These are phyloP conservation scores for Clausena lansium DNA, from an alignment of 345 rosid genomes.

Conservation along the genomic window DNA sequence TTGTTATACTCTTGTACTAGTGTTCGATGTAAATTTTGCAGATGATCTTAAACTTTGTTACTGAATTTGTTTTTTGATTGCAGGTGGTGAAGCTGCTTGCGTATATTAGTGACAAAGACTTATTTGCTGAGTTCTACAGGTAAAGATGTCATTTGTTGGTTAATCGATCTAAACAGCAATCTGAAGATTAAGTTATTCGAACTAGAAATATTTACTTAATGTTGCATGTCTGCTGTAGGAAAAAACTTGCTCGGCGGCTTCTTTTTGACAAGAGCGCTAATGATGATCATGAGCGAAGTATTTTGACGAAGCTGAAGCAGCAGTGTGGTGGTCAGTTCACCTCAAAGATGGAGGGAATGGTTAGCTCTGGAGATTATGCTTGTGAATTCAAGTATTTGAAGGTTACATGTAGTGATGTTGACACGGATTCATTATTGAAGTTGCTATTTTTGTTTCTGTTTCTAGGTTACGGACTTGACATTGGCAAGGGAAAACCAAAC, in stretches of 20 bases:
- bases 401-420: neutral
- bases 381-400: slow-evolving; percentile 6
- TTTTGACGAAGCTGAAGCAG: slow-evolving; percentile 69
- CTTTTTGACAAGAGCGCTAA: slow-evolving; percentile 65
- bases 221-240: slow-evolving; percentile 34
- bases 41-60: neutral
- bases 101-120: slow-evolving; percentile 67
- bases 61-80: neutral
- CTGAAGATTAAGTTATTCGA: neutral
- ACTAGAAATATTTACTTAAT: neutral
- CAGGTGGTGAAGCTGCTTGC: slow-evolving; percentile 77
- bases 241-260: slow-evolving; percentile 65
- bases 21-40: neutral
- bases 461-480: slow-evolving; percentile 68
- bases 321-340: slow-evolving; percentile 81
- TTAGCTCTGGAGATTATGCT: slow-evolving; percentile 23
- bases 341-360: slow-evolving; percentile 88
- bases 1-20: neutral
- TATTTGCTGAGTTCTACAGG: slow-evolving; percentile 72
- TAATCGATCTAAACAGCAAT: neutral
- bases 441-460: neutral
- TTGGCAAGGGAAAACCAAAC: slow-evolving; percentile 71
- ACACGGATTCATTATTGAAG: neutral
- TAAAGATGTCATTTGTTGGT: slow-evolving; percentile 2
- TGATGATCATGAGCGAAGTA: slow-evolving; percentile 71